Evolutionary conservation across 331 rosid genomes (phyloP).

Genomic region (Malus hybrid): DNA sequence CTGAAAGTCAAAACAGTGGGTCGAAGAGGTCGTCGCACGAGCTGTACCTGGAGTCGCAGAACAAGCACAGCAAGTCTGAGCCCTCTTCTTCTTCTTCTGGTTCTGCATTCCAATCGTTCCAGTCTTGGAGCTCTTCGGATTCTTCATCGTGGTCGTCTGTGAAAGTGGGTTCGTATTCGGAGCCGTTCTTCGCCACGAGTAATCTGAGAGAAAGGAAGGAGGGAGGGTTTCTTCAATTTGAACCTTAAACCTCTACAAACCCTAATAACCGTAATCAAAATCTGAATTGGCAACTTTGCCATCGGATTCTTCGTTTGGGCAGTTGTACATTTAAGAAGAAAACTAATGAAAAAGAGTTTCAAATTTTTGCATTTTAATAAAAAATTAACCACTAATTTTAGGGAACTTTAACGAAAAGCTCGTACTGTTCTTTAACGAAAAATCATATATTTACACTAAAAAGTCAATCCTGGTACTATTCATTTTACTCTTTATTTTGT

Average conservation of each 20-base stretch:
- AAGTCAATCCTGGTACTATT: too few species aligned
- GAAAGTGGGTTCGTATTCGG: background rate
- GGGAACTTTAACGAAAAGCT: too few species aligned
- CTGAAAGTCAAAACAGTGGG: constrained; percentile 62
- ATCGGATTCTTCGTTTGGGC: background rate
- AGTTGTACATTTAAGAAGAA: background rate
- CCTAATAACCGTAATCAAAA: background rate
- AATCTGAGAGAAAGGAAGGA: background rate
- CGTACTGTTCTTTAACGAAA: too few species aligned
- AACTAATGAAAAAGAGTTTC: too few species aligned
- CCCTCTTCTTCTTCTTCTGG: constrained; percentile 35
- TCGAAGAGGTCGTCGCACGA: constrained; percentile 34
- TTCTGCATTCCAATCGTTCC: constrained; percentile 61
- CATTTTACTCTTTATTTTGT: too few species aligned
- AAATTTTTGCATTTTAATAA: too few species aligned
- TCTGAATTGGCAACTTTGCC: background rate
- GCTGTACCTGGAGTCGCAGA: constrained; percentile 54
- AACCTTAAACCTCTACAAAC: constrained; percentile 1
- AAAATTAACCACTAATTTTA: too few species aligned
- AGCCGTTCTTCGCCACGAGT: background rate
- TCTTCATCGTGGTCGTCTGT: constrained; percentile 26
- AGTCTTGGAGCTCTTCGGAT: constrained; percentile 21
- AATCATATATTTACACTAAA: too few species aligned
- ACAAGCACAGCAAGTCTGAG: constrained; percentile 40
- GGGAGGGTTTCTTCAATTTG: background rate